phyloP scores from a whole-genome alignment of 495 filamentous ascomycete species.

The Neurospora tetrasperma region DNA sequence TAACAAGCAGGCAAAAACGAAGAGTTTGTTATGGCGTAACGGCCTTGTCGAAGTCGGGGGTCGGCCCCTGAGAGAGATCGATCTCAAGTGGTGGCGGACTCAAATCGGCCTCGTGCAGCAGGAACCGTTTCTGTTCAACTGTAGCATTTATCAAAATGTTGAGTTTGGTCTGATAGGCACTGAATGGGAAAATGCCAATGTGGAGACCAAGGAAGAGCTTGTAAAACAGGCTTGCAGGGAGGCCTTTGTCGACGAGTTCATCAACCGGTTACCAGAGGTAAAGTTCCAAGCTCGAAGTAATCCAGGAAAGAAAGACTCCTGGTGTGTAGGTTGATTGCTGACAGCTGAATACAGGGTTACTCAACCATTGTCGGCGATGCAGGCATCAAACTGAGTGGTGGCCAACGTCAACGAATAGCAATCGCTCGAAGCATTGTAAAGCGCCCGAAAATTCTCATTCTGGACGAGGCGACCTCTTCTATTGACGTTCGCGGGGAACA shows the following conservation, averaged over 20 bases:
- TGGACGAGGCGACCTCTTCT: constrained; percentile 72
- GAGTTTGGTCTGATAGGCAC: constrained; percentile 55
- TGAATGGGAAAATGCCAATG: constrained; percentile 42
- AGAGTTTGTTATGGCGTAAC: constrained; percentile 35
- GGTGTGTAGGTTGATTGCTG: neutral
- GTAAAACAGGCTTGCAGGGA: constrained; percentile 51
- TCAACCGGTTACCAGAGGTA: constrained; percentile 45
- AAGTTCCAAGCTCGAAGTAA: neutral
- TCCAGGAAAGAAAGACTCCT: neutral
- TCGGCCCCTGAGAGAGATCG: constrained; percentile 40
- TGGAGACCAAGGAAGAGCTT: constrained; percentile 40
- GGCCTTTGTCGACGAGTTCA: constrained; percentile 53
- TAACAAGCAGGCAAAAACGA: neutral
- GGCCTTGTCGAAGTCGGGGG: constrained; percentile 43
- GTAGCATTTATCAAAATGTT: constrained; percentile 57
- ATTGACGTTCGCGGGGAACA: constrained; percentile 48
- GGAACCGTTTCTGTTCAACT: constrained; percentile 62
- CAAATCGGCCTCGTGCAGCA: constrained; percentile 61
- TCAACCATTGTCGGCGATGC: constrained; percentile 51
- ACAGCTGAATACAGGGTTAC: constrained; percentile 36
- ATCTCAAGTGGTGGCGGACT: constrained; percentile 53
- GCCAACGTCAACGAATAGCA: constrained; percentile 55
- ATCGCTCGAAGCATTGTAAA: constrained; percentile 66
- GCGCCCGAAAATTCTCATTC: constrained; percentile 67
- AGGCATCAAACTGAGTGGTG: constrained; percentile 50